Conservation (phyloP, 495 filamentous ascomycete species). For the Penicillium canescens region DNA sequence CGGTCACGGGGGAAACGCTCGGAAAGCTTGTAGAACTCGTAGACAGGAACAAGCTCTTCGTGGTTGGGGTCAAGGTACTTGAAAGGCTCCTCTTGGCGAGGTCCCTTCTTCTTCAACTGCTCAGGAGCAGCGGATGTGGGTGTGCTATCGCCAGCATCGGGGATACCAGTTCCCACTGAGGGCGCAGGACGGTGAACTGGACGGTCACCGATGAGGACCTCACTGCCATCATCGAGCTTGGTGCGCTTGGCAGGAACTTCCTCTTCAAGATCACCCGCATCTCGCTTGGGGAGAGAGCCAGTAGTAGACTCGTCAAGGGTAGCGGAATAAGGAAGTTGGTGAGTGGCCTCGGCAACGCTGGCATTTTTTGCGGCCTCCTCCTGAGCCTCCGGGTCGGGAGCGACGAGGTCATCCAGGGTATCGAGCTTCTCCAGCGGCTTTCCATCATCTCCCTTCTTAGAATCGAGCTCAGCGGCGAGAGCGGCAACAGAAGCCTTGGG, state of each 20-base stretch:
- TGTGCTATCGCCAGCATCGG: conserved; percentile 36
- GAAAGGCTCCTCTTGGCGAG: conserved; percentile 80
- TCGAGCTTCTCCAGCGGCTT: conserved; percentile 50
- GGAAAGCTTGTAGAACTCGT: conserved; percentile 78
- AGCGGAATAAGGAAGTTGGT: conserved; percentile 40
- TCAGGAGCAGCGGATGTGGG: conserved; percentile 27
- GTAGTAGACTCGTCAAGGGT: conserved; percentile 28
- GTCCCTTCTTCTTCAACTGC: conserved; percentile 42
- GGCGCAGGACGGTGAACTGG: conserved; percentile 50
- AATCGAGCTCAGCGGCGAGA: conserved; percentile 54
- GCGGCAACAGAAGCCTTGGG: conserved; percentile 52
- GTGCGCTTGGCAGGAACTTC: conserved; percentile 46
- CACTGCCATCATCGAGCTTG: conserved; percentile 47
- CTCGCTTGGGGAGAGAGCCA: conserved; percentile 36
- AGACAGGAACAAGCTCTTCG: conserved; percentile 70
- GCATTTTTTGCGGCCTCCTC: conserved; percentile 44
- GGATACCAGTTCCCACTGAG: conserved; percentile 37
- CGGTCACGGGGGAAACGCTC: conserved; percentile 81
- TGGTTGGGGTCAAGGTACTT: conserved; percentile 78
- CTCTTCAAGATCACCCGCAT: conserved; percentile 41
- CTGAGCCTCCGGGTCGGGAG: conserved; percentile 33
- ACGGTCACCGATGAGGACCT: conserved; percentile 49
- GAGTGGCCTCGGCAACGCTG: conserved; percentile 41
- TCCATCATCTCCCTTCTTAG: conserved; percentile 41
- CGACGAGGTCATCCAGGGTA: conserved; percentile 47